Evolutionary conservation across 2,329 filamentous ascomycete genomes (phyloP), one percentile per base, ranked within the genome.

Genomic region (Alternaria tenuissima): DNA sequence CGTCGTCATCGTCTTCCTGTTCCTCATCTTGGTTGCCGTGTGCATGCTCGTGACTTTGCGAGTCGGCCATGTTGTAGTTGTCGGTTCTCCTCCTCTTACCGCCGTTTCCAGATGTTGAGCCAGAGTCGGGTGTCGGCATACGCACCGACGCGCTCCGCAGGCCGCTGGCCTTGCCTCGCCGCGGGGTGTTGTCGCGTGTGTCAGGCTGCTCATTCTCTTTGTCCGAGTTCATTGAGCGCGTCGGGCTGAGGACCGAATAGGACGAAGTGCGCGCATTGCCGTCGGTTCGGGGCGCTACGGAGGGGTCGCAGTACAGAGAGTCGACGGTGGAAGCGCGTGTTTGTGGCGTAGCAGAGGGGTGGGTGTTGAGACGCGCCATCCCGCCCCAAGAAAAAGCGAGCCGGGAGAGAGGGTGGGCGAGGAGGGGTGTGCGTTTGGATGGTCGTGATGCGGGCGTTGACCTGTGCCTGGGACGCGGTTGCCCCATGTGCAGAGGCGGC

Each of bases 51-150:
- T 52, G 60, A 36, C 64, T 52, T 3, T 36, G 53, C 4, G 62
- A 52, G 0, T 52, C 57, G 8, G 52, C 52, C 44, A 68, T 57
- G 38, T 30, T 64, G 60, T 75, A 79, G 36, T 80, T 74, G 44
- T 72, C 77, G 2, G 83, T 77, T 55, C 82, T 79, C 43, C 80
- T 78, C 34, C 84, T 78, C 69, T 86, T 86, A 61, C 53, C 28
- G 53, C 57, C 53, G 48, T 70, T 78, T 3, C 70, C 61, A 59
- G 26, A 72, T 60, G 38, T 68, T 66, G 72, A 73, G 41, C 72
- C 78, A 3, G 78, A 80, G n/a, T 71, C 74, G 7, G 79, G 79
- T 3, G 79, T 81, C 1, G 80, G 78, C 28, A 79, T 74, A 5
- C 72, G 70, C 43, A 60, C 63, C 22, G 61, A 68, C 52, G 67